These are phyloP conservation scores for Clathrus columnatus DNA, from an alignment of 768 basidiomycete species.

Conservation along the genomic window DNA sequence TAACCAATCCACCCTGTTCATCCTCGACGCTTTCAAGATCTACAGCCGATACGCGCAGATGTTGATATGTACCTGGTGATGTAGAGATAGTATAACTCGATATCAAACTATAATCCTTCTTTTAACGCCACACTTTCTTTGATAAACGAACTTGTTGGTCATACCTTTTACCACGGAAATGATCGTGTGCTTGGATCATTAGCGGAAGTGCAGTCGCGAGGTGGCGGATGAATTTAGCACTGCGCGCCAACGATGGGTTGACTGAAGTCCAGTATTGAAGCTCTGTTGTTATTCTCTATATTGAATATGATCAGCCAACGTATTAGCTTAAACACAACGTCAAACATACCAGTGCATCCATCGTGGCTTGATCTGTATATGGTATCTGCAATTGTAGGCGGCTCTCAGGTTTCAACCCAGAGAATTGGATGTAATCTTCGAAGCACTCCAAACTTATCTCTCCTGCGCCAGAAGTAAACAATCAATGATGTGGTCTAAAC, in stretches of 20 bases:
- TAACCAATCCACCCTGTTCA: constrained; percentile 37
- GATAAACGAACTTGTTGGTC: constrained; percentile 12
- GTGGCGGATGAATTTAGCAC: constrained; percentile 42
- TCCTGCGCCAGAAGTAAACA: not conserved
- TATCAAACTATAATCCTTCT: constrained; percentile 49
- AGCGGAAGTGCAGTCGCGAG: constrained; percentile 72
- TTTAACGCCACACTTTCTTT: constrained; percentile 4
- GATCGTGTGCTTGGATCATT: constrained; percentile 92
- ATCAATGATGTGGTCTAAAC: not conserved
- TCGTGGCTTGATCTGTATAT: constrained; percentile 56
- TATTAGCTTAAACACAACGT: not conserved
- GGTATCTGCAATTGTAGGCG: constrained; percentile 47
- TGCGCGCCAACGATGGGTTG: constrained; percentile 46
- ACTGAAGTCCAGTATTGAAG: constrained; percentile 56
- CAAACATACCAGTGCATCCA: constrained; percentile 47
- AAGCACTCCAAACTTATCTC: constrained; percentile 7
- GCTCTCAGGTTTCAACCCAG: constrained; percentile 38
- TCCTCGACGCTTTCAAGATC: constrained; percentile 39
- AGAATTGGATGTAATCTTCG: constrained; percentile 7
- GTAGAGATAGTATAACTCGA: constrained; percentile 88
- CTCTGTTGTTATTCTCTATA: constrained; percentile 57
- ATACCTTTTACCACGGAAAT: constrained; percentile 81
- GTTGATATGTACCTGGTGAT: constrained; percentile 50
- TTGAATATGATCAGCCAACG: not conserved
- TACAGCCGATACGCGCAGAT: constrained; percentile 65